phyloP scores from a whole-genome alignment of 352 stramenopile species.

The Globisporangium sylvaticum region DNA sequence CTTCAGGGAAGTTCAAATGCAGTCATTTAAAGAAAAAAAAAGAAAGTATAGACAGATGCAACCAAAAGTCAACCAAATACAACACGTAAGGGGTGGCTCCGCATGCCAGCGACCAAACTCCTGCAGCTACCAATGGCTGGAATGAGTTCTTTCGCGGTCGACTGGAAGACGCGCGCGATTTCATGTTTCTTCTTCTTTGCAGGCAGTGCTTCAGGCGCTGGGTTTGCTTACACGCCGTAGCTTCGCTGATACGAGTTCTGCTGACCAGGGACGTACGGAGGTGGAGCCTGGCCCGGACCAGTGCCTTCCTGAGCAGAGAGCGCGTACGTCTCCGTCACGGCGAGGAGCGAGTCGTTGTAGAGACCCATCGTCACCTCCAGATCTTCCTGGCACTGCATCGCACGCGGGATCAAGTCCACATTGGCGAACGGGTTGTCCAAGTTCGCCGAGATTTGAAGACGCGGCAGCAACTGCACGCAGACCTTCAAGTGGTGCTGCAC shows the following conservation, averaged over 20 bases:
- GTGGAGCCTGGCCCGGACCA: conserved; percentile 46
- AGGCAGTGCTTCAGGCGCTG: background rate
- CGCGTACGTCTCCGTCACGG: conserved; percentile 83
- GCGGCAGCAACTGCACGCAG: conserved; percentile 80
- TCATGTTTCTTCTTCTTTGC: conserved; percentile 10
- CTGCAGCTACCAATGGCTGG: conserved; percentile 19
- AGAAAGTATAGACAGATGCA: conserved; percentile 13
- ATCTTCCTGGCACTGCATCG: conserved; percentile 88
- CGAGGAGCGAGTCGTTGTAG: conserved; percentile 88
- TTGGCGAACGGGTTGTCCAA: conserved; percentile 88
- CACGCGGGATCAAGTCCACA: conserved; percentile 80
- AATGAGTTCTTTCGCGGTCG: background rate
- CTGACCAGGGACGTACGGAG: conserved; percentile 85
- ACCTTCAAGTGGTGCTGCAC: conserved; percentile 87
- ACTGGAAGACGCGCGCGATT: background rate
- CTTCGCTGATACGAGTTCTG: conserved; percentile 88
- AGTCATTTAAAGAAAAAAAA: conserved; percentile 6
- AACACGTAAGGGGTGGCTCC: background rate
- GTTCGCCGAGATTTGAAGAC: conserved; percentile 86
- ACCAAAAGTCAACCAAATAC: conserved; percentile 14
- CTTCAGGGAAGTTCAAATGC: background rate
- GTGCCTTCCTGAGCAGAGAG: conserved; percentile 68
- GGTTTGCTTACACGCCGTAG: conserved; percentile 64
- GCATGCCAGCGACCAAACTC: background rate
- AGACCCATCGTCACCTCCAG: conserved; percentile 84